phyloP scores from a whole-genome alignment of 192 early-diverging fungal genomes.

The Backusella australiensis region DNA sequence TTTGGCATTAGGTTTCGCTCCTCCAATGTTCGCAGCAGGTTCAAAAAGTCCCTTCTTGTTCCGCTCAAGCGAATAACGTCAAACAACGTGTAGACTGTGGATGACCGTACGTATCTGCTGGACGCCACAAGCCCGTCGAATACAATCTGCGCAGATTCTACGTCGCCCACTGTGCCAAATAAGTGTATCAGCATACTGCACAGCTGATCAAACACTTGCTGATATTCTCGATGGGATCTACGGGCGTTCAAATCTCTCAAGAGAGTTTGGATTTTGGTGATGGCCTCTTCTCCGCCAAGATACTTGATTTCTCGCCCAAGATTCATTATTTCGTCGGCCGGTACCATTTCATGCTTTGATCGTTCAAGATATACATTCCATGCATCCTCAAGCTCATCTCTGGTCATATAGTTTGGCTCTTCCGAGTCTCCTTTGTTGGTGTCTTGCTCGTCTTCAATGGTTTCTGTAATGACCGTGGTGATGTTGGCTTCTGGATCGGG shows the following conservation, averaged over 20 bases:
- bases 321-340: constrained; percentile 4
- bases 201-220: background rate
- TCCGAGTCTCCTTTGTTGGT: background rate
- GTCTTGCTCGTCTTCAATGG: background rate
- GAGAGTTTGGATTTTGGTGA: background rate
- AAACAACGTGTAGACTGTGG: constrained; percentile 22
- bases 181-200: constrained; percentile 32
- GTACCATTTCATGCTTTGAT: background rate
- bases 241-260: constrained; percentile 13
- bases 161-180: constrained; percentile 4
- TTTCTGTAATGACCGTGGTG: background rate
- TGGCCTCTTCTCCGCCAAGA: background rate
- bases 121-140: constrained; percentile 4
- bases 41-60: constrained; percentile 9
- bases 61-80: constrained; percentile 21
- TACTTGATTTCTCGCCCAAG: background rate
- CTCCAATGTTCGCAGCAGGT: background rate
- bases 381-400: background rate
- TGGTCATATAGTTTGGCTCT: background rate
- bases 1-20: background rate
- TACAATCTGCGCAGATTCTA: constrained; percentile 14
- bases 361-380: constrained; percentile 8
- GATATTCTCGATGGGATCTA: background rate
- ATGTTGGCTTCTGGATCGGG: background rate
- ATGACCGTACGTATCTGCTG: background rate